These are phyloP conservation scores for Ligustrum vulgare DNA, from an alignment of 257 asterid genomes.

Conservation along the genomic window DNA sequence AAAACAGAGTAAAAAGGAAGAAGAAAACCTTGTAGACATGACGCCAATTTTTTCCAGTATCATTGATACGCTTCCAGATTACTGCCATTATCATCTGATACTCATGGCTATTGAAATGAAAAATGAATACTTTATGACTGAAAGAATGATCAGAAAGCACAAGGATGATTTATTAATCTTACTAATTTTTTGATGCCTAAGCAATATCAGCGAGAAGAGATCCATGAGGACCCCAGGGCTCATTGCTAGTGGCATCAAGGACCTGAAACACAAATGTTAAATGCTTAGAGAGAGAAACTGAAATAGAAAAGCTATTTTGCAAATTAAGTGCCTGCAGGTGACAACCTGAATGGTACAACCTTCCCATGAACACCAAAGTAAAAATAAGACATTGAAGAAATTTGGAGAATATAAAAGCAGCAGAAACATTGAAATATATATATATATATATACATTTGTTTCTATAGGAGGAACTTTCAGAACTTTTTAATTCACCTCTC, in stretches of 20 bases:
- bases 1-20: slow-evolving; percentile 3
- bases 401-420: background rate
- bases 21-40: slow-evolving; percentile 88
- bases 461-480: slow-evolving; percentile 91
- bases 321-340: background rate
- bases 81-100: slow-evolving; percentile 91
- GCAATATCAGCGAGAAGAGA: slow-evolving; percentile 91
- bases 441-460: too few species aligned
- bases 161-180: slow-evolving; percentile 26
- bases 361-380: background rate
- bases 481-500: slow-evolving; percentile 94
- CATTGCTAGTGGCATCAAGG: slow-evolving; percentile 97
- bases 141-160: background rate
- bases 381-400: background rate
- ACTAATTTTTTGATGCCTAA: slow-evolving; percentile 84
- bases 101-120: slow-evolving; percentile 61
- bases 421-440: too few species aligned
- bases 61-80: slow-evolving; percentile 93
- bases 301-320: slow-evolving; percentile 12
- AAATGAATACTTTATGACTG: slow-evolving; percentile 21
- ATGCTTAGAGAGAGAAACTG: background rate
- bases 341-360: background rate
- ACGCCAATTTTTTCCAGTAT: slow-evolving; percentile 96
- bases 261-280: slow-evolving; percentile 45
- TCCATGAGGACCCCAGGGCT: slow-evolving; percentile 99